These are phyloP conservation scores for Digitaria exilis DNA, from an alignment of 202 grass and related monocot genomes.

Conservation along the genomic window DNA sequence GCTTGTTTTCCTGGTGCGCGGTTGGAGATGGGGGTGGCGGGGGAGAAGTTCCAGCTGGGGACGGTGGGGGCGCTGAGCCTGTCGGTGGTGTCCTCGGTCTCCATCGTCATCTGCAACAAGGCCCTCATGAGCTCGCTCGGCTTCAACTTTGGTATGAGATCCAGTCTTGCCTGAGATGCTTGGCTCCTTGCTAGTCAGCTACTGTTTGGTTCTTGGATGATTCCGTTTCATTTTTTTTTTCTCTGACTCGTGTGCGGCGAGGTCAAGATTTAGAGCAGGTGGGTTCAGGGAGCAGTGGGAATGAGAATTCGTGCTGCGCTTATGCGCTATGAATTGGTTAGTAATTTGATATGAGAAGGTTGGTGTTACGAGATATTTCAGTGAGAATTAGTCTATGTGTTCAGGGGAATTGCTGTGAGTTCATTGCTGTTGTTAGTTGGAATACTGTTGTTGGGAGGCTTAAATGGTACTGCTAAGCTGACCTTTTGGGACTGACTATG, in stretches of 20 bases:
- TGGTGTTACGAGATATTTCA: not conserved
- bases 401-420: not conserved
- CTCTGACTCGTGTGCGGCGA: not conserved
- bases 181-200: not conserved
- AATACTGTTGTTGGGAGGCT: not conserved
- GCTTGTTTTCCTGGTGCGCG: constrained; percentile 14
- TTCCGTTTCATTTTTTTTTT: constrained; percentile 10
- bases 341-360: no score
- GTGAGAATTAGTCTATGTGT: not conserved
- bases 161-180: constrained; percentile 47
- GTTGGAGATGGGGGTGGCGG: constrained; percentile 49
- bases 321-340: not conserved
- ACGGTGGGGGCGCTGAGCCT: constrained; percentile 87
- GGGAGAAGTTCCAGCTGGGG: constrained; percentile 89
- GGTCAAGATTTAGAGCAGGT: constrained; percentile 12
- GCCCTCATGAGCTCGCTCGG: constrained; percentile 92
- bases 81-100: constrained; percentile 91
- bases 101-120: constrained; percentile 97
- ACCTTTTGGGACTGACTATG: not conserved
- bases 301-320: constrained; percentile 15
- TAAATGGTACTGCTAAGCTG: not conserved
- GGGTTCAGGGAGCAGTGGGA: not conserved
- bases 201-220: constrained; percentile 7
- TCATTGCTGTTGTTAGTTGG: not conserved
- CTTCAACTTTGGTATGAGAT: constrained; percentile 90